Evolutionary conservation across 2,329 filamentous ascomycete genomes (phyloP), one percentile per base, ranked within the genome.

Genomic region (Orbilia oligospora): DNA sequence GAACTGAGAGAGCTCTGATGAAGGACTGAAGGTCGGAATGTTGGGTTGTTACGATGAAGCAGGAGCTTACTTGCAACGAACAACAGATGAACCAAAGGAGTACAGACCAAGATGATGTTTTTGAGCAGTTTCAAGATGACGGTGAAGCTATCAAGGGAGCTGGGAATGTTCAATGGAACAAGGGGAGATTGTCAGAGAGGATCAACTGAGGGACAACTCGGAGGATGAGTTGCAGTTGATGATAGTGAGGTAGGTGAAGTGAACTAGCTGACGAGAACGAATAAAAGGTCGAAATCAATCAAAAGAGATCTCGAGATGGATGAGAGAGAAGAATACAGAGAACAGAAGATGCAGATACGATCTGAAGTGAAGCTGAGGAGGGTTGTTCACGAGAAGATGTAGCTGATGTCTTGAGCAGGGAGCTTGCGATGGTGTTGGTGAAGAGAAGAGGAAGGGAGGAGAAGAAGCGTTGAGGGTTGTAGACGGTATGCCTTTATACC

Each of bases 51-150:
- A 16, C 20, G 36, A 61, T 61, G 36, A 44, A 61, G 56, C 36
- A 24, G 36, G 16, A 44, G 36, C 56, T 61, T 61, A 6, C 24
- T 61, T 20, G 20, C 36, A 27, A 30, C 30, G 14, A 10, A 64
- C 12, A 22, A 36, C 16, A 49, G 16, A 49, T 14, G 27, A 24
- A 30, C 8, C 33, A 5, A 49, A 22, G 24, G 61, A 36, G 18
- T 49, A 65, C 44, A 33, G 27, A 65, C 44, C 22, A 64, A 64
- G 18, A 14, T 12, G 58, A 30, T 36, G 61, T 24, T 38, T 58
- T 38, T n/a, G 27, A 36, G 12, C 24, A 49, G 38, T 18, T 16
- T 46, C 14, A 48, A 8, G 61, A 49, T 65, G 41, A 16, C 14
- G 5, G 16, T 20, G 24, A 49, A 38, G 41, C 22, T 65, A 8